Base-by-base conservation (phyloP, 768 basidiomycete genomes). In the Rhizopogon sp. region DNA sequence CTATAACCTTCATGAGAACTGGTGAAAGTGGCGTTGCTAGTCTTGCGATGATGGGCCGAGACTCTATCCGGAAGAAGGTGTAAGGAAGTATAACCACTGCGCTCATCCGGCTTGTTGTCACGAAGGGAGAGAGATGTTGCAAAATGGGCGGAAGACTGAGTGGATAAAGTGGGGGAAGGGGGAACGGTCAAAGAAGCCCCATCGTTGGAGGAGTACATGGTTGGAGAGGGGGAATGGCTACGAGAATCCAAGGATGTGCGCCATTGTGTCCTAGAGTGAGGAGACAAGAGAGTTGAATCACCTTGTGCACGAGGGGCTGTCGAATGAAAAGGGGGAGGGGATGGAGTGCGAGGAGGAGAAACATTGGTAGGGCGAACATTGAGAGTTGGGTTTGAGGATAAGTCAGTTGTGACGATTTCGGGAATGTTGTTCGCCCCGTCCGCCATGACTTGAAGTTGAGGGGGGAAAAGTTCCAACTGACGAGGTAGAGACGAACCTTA, bases 81-180 rank as follows among this genome's bases (percentile, higher is more conserved):
- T 3, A 84, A 72, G 8, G 81, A 84, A 1, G 77, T 70, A 16
- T 75, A 57, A n/a, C 81, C 87, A 29, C 70, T 74, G 33, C 69
- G 73, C 35, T 78, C 77, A 20, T 86, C 79, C 0, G 87, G 89
- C 40, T 79, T 77, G 62, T 90, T 91, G 42, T 85, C 81, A 39
- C 90, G 82, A 45, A 93, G 65, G 3, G 77, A 76, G 3, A 82
- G 71, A 6, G 83, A 73, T 3, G 80, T 78, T 1, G 67, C 69
- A 56, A 86, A 90, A 35, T 83, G 80, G 0, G 80, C 77, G 0
- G 82, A 82, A 3, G 86, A 87, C 14, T 75, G 77, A 3, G 76
- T 80, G 0, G 90, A 89, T 9, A 89, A 75, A 0, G 90, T 90
- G 1, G 90, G 90, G 0, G 90, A 92, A 0, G 90, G 88, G 0